Evolutionary conservation across 2,329 filamentous ascomycete genomes (phyloP), one percentile per base, ranked within the genome.

Genomic region (Cryphonectria nitschkei): DNA sequence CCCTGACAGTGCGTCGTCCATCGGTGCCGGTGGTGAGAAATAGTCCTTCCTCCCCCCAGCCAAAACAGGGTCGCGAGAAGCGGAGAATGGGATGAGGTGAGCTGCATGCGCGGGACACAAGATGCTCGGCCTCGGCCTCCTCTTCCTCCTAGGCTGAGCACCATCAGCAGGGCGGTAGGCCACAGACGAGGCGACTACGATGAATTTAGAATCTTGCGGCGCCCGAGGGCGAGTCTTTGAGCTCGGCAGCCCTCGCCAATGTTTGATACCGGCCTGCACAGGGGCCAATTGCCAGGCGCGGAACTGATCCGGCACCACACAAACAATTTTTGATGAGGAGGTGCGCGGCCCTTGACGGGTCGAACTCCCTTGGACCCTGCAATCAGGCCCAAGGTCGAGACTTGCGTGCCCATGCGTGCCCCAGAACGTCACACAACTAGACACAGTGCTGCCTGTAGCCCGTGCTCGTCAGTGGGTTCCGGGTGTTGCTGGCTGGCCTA

Each of bases 241-340:
- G 34, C 58, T 61, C 58, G 58, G 19, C 19, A 34, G 2, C 34
- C 34, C 58, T 22, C 54, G 58, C 58, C 58, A 26, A 9, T 39
- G 58, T 61, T 26, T 61, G 58, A 61, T 37, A 34, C 39, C 32
- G 56, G 14, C 56, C n/a, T 16, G 32, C 56, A 5, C 14, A 37
- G 16, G 32, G 11, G 32, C 34, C 32, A 61, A 37, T 61, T 61
- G 56, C 32, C 58, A 39, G 58, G 58, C 32, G 32, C 58, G 58
- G 58, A 32, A 22, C 34, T 39, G 58, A 61, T 39, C 58, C 32
- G 58, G 58, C 34, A 19, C 26, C 32, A 61, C 58, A 61, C 58
- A 61, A 58, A 58, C 22, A n/a, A 37, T 22, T 34, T 39, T 39
- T 22, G 34, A 34, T 22, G 58, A 39, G 32, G 6, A n/a, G 37